Conservation (phyloP, 1,284 basidiomycete genomes). For the Tilletia walkeri region DNA sequence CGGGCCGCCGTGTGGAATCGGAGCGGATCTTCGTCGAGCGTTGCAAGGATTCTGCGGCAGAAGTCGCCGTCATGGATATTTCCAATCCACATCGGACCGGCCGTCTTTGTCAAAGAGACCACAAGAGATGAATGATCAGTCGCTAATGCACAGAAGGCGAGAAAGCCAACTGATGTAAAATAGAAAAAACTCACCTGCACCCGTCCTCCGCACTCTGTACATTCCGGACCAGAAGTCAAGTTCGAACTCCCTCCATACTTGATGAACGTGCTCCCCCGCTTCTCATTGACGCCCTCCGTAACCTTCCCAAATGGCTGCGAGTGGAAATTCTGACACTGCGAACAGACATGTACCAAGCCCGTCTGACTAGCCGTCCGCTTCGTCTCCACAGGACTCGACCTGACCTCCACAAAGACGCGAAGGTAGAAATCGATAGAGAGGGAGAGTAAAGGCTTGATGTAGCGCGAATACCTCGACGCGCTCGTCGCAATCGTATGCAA, state of each 20-base stretch:
- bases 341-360: constrained; percentile 48
- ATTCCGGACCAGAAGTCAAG: constrained; percentile 67
- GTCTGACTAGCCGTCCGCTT: constrained; percentile 66
- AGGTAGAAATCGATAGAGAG: constrained; percentile 98
- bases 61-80: constrained; percentile 78
- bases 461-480: constrained; percentile 86
- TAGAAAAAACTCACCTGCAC: constrained; percentile 22
- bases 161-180: neutral
- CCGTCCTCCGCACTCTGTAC: constrained; percentile 85
- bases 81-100: constrained; percentile 95
- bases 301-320: constrained; percentile 43
- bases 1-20: constrained; percentile 74
- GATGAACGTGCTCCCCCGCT: constrained; percentile 33
- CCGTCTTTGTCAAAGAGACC: constrained; percentile 61
- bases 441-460: constrained; percentile 84
- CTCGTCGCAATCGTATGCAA: constrained; percentile 79
- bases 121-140: too few relatives aligned
- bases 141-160: too few relatives aligned
- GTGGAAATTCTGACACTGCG: constrained; percentile 42
- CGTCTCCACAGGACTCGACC: constrained; percentile 75
- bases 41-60: constrained; percentile 70
- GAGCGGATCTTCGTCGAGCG: constrained; percentile 63
- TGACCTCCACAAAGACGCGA: constrained; percentile 81
- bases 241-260: constrained; percentile 69
- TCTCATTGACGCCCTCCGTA: constrained; percentile 30